Evolutionary conservation across 2,329 filamentous ascomycete genomes (phyloP), one percentile per base, ranked within the genome.

Genomic region (Aspergillus sp.): DNA sequence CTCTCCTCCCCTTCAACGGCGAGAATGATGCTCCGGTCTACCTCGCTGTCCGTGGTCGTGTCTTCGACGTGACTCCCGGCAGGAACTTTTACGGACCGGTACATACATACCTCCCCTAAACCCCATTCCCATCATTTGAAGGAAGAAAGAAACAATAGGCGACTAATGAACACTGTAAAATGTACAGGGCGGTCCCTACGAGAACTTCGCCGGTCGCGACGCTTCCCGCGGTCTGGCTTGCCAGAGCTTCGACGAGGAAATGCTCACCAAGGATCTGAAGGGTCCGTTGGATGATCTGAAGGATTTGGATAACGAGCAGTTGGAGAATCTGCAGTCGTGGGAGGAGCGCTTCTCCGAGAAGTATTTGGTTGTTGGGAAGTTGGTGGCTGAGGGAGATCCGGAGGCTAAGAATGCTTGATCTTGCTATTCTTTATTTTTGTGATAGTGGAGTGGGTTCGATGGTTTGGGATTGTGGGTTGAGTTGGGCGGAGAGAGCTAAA

Each of bases 171-270:
- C 2, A 5, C 32, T 36, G 15, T 12, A 2, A 28, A 17, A 23
- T 7, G 19, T 58, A n/a, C 23, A 79, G 77, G 93, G 92, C 12
- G 94, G 94, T 0, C 92, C 94, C 2, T 99, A 99, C 77, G 89
- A 89, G 76, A 98, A 98, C 80, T 99, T 99, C 74, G 95, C 95
- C 0, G 95, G 95, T 0, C 84, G 93, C 41, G 95, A 99, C 78
- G 95, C 95, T 19, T 92, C 87, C 65, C 85, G 94, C 55, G 95
- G 95, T 1, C 80, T 99, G 62, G 94, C 95, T 1, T 91, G 87
- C 76, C 91, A 93, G 61, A 96, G 91, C 80, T 98, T 99, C 76
- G 95, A 97, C 74, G 87, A 91, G 81, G 90, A 93, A 6, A 96
- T 98, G 92, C 80, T 98, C 79, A 98, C 95, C 17, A 87, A 94